Percentiles rank a stretch among this genome's conserved stretches.
These are phyloP conservation scores for Penicillium nucicola DNA, from an alignment of 495 filamentous ascomycete genomes.

Conservation along the genomic window DNA sequence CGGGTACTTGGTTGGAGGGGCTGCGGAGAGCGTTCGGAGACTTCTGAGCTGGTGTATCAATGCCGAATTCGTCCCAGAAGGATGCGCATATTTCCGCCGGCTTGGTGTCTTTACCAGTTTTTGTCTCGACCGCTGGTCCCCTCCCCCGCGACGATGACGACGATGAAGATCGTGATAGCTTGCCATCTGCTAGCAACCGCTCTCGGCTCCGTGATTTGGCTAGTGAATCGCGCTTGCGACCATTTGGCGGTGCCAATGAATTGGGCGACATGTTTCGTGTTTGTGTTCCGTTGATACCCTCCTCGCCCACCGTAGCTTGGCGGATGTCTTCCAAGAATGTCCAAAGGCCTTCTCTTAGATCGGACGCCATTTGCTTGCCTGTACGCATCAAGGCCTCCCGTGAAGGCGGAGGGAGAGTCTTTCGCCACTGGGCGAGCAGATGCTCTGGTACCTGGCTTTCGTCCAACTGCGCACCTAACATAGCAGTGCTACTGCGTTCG, in stretches of 20 bases:
- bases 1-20: slow-evolving; percentile 17
- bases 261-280: slow-evolving; percentile 33
- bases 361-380: slow-evolving; percentile 84
- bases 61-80: slow-evolving; percentile 54
- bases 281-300: slow-evolving; percentile 63
- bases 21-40: slow-evolving; percentile 33
- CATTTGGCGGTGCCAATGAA: slow-evolving; percentile 17
- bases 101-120: slow-evolving; percentile 48
- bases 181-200: slow-evolving; percentile 35
- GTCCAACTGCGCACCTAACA: slow-evolving; percentile 17
- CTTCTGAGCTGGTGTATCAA: slow-evolving; percentile 51
- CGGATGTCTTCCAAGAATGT: slow-evolving; percentile 94
- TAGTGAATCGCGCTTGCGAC: slow-evolving; percentile 34
- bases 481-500: slow-evolving; percentile 28
- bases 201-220: slow-evolving; percentile 38
- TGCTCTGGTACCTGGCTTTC: slow-evolving; percentile 31
- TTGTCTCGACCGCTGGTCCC: slow-evolving; percentile 30
- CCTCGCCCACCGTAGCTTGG: slow-evolving; percentile 93
- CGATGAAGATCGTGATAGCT: slow-evolving; percentile 33
- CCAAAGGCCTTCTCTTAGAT: slow-evolving; percentile 88
- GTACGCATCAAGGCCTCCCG: slow-evolving; percentile 60
- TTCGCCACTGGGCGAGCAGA: slow-evolving; percentile 37
- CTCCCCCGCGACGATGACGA: slow-evolving; percentile 34
- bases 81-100: slow-evolving; percentile 43
- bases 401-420: slow-evolving; percentile 43